phyloP scores from a whole-genome alignment of 768 basidiomycete species.

The Serendipita indica region DNA sequence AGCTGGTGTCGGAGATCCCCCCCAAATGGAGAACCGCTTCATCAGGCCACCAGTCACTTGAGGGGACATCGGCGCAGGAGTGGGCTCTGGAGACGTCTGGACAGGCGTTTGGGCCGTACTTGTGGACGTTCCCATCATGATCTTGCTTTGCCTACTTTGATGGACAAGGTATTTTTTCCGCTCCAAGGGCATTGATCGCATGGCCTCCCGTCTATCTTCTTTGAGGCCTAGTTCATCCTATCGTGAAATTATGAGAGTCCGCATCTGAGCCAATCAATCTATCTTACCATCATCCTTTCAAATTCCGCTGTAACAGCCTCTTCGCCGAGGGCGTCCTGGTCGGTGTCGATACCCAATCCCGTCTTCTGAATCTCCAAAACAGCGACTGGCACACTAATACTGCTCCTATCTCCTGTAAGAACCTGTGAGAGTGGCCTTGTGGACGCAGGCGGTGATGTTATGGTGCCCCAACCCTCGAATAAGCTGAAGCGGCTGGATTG shows the following conservation, averaged over 20 bases:
- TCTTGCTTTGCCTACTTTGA: constrained; percentile 34
- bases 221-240: constrained; percentile 64
- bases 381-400: constrained; percentile 24
- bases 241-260: constrained; percentile 12
- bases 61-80: constrained; percentile 23
- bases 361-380: constrained; percentile 19
- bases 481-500: constrained; percentile 36
- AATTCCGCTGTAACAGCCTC: constrained; percentile 37
- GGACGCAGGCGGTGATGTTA: constrained; percentile 27
- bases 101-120: constrained; percentile 14
- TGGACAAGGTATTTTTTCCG: constrained; percentile 54
- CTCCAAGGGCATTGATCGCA: constrained; percentile 44
- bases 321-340: constrained; percentile 27
- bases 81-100: neutral
- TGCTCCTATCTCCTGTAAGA: constrained; percentile 29
- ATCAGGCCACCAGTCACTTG: constrained; percentile 63
- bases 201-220: constrained; percentile 46
- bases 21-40: constrained; percentile 59
- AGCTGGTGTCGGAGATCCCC: constrained; percentile 23
- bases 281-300: constrained; percentile 53
- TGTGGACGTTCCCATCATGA: constrained; percentile 22
- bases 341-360: constrained; percentile 21
- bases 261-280: neutral
- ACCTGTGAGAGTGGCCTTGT: constrained; percentile 16
- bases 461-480: constrained; percentile 50